Evolutionary conservation across 208 protist genomes (phyloP).

Genomic region (Leishmania amazonensis): DNA sequence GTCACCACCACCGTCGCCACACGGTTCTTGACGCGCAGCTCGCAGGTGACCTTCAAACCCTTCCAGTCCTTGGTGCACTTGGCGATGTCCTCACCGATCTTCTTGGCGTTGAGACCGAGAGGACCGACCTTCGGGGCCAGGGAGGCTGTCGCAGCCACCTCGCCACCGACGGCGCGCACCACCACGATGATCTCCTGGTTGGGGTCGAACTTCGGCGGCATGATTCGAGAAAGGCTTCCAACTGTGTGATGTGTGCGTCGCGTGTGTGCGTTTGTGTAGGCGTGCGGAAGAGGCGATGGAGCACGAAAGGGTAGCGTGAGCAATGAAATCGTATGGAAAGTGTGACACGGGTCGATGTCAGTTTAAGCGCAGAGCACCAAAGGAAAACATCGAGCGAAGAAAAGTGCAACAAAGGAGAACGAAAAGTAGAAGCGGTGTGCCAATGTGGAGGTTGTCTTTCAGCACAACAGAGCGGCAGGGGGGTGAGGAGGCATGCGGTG

Average conservation of each 20-base stretch:
- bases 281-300: too few species aligned
- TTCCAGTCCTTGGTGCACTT: conserved; percentile 99
- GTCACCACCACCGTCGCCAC: conserved; percentile 97
- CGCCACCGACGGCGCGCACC: conserved; percentile 98
- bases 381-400: too few species aligned
- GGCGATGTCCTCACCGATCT: conserved; percentile 99
- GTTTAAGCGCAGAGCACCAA: too few species aligned
- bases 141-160: conserved; percentile 96
- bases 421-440: too few species aligned
- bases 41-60: conserved; percentile 98
- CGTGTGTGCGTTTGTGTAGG: too few species aligned
- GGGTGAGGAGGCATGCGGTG: background rate
- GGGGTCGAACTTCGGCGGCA: conserved; percentile 99
- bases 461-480: background rate
- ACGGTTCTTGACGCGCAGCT: conserved; percentile 99
- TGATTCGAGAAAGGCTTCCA: conserved; percentile 34
- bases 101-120: conserved; percentile 99
- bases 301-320: too few species aligned
- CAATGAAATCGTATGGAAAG: too few species aligned
- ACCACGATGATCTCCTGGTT: conserved; percentile 95
- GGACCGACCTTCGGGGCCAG: conserved; percentile 99
- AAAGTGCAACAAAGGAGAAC: background rate
- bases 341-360: too few species aligned
- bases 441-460: background rate
- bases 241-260: too few species aligned